A percentile compares a stretch with the other conserved stretches of the same genome.
Evolutionary conservation across 2,329 filamentous ascomycete species (phyloP).

Genomic region (Pyrenophora teres): DNA sequence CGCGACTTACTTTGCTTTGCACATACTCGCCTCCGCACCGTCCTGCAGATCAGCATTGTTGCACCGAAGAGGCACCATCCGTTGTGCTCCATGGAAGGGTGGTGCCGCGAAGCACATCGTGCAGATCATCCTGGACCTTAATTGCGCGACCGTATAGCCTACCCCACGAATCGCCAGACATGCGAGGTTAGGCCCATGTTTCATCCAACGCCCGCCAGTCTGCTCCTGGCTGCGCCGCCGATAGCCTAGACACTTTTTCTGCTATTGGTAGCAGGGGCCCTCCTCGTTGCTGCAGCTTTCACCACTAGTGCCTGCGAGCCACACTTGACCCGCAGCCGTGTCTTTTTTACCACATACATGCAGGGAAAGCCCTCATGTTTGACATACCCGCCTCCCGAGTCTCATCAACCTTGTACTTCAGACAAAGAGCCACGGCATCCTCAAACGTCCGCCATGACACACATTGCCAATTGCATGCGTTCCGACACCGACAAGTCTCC

Average conservation of each 20-base stretch:
- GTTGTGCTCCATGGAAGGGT: constrained; percentile 15
- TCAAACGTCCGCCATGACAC: constrained; percentile 49
- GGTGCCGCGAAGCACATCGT: constrained; percentile 31
- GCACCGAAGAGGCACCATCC: constrained; percentile 14
- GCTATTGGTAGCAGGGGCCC: constrained; percentile 40
- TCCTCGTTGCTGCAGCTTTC: constrained; percentile 43
- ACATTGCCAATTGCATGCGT: constrained; percentile 52
- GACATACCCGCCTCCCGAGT: constrained; percentile 48
- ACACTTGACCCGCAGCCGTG: constrained; percentile 43
- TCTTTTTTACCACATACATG: constrained; percentile 42
- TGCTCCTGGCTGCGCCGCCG: constrained; percentile 40
- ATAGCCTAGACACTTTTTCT: constrained; percentile 43
- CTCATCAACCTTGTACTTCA: constrained; percentile 47
- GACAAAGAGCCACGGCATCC: constrained; percentile 43
- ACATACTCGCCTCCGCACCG: constrained; percentile 11
- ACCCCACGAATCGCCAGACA: constrained; percentile 49
- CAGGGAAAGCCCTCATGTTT: constrained; percentile 49
- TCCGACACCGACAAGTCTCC: constrained; percentile 37
- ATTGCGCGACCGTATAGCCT: constrained; percentile 31
- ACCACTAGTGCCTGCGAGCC: constrained; percentile 44
- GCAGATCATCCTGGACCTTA: constrained; percentile 36
- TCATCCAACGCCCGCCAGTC: constrained; percentile 42
- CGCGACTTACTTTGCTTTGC: no score
- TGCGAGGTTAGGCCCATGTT: constrained; percentile 45
- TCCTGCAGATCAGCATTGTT: constrained; percentile 24